phyloP scores from a whole-genome alignment of 1,139 yeast genomes.

The Suhomyces choctaworum region DNA sequence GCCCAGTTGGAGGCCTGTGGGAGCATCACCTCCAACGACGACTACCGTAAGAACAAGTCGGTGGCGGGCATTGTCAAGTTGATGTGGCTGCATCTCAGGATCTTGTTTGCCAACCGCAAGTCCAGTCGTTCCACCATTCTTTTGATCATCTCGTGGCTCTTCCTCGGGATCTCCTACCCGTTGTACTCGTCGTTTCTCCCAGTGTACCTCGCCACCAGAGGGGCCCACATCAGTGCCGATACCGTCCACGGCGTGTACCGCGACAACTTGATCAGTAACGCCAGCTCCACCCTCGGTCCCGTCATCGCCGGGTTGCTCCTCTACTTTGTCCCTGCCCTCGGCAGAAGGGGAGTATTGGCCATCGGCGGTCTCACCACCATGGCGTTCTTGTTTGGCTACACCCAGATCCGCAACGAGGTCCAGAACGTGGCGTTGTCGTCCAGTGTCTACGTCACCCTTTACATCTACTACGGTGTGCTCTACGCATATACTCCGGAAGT shows the following conservation, averaged over 20 bases:
- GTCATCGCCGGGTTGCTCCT: conserved; percentile 47
- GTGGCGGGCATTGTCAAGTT: conserved; percentile 19
- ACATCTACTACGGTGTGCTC: conserved; percentile 54
- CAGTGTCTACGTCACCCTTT: conserved; percentile 49
- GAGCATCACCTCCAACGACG: conserved; percentile 20
- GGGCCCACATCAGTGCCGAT: conserved; percentile 37
- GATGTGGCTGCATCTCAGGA: conserved; percentile 23
- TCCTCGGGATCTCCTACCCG: conserved; percentile 42
- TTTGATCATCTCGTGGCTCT: conserved; percentile 37
- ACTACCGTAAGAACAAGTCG: conserved; percentile 16
- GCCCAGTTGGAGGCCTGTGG: conserved; percentile 33
- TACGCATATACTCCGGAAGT: conserved; percentile 64
- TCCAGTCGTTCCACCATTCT: conserved; percentile 30
- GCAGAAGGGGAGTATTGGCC: conserved; percentile 57
- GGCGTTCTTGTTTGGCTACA: conserved; percentile 58
- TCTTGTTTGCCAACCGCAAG: conserved; percentile 29
- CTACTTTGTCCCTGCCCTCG: conserved; percentile 46
- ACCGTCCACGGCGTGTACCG: conserved; percentile 46
- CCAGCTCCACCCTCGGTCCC: conserved; percentile 58
- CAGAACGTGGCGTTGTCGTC: conserved; percentile 55
- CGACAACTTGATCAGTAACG: conserved; percentile 52
- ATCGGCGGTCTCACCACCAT: conserved; percentile 54
- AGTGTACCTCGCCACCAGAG: conserved; percentile 37
- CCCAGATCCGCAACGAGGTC: conserved; percentile 51
- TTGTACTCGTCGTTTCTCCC: conserved; percentile 42